A percentile compares a stretch with the other conserved stretches of the same genome.
Evolutionary conservation across 1,284 basidiomycete species (phyloP).

Genomic region (Cystobasidium slooffiae): DNA sequence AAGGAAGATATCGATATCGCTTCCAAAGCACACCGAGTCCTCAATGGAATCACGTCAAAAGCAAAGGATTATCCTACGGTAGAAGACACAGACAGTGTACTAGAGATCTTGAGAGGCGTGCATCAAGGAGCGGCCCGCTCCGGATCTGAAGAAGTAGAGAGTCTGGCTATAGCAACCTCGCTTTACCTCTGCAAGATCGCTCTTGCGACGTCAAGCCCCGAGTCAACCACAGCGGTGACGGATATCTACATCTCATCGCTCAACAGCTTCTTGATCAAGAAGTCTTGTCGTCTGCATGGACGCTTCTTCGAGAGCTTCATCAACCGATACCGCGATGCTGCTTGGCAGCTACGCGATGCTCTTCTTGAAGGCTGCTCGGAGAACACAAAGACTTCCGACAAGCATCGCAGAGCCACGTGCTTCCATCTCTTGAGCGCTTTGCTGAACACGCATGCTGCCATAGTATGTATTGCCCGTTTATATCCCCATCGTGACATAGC

Average conservation of each 20-base stretch:
- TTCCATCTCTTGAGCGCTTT: conserved; percentile 22
- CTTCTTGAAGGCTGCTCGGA: conserved; percentile 62
- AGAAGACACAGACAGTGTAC: conserved; percentile 58
- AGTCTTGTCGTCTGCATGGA: conserved; percentile 74
- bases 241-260: conserved; percentile 71
- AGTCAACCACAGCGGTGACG: conserved; percentile 59
- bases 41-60: conserved; percentile 75
- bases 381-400: conserved; percentile 25
- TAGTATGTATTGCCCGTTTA: conserved; percentile 7
- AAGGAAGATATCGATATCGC: conserved; percentile 81
- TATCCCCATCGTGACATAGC: background rate
- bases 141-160: conserved; percentile 66
- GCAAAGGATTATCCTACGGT: conserved; percentile 68
- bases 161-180: conserved; percentile 69
- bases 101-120: conserved; percentile 66
- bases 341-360: conserved; percentile 70
- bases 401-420: conserved; percentile 23
- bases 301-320: conserved; percentile 80
- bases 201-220: conserved; percentile 55
- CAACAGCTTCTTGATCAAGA: conserved; percentile 76
- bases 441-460: conserved; percentile 17
- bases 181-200: conserved; percentile 72
- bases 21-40: conserved; percentile 79
- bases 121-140: conserved; percentile 75
- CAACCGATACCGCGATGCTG: conserved; percentile 68